Conservation (phyloP, 768 basidiomycete genomes). For the Boletus sensibilis region DNA sequence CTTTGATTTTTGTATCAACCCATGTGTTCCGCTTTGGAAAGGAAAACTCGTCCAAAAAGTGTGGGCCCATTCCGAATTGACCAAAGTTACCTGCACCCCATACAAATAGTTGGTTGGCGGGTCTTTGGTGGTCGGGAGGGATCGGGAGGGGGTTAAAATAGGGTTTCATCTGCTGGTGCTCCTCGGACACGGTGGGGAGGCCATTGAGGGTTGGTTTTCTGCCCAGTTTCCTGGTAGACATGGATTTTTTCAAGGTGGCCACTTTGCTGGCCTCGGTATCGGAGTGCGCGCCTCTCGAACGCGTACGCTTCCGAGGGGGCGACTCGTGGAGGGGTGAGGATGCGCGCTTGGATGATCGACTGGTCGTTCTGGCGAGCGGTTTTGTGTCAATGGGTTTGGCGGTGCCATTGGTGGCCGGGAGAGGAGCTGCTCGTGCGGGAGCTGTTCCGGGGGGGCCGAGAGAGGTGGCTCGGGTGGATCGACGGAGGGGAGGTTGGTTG, state of each 20-base stretch:
- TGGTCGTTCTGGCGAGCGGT: slow-evolving; percentile 21
- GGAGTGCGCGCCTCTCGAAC: slow-evolving; percentile 39
- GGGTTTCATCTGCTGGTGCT: slow-evolving; percentile 45
- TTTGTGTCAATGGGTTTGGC: slow-evolving; percentile 38
- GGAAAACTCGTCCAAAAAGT: slow-evolving; percentile 64
- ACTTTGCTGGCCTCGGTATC: slow-evolving; percentile 41
- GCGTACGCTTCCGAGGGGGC: slow-evolving; percentile 46
- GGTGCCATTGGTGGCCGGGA: slow-evolving; percentile 28
- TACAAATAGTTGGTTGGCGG: slow-evolving; percentile 72
- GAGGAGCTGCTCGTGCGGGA: slow-evolving; percentile 30
- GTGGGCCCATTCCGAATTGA: slow-evolving; percentile 89
- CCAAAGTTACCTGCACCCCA: slow-evolving; percentile 96
- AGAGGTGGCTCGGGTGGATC: slow-evolving; percentile 53
- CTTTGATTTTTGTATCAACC: slow-evolving; percentile 72
- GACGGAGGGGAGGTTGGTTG: slow-evolving; percentile 41
- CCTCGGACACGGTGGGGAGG: slow-evolving; percentile 30
- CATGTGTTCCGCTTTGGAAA: slow-evolving; percentile 77
- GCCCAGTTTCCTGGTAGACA: slow-evolving; percentile 27
- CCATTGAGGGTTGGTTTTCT: slow-evolving; percentile 34
- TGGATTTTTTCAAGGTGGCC: slow-evolving; percentile 25
- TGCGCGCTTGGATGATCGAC: slow-evolving; percentile 45
- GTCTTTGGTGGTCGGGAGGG: slow-evolving; percentile 55
- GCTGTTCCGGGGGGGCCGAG: slow-evolving; percentile 36
- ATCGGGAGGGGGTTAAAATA: slow-evolving; percentile 68
- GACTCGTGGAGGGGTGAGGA: slow-evolving; percentile 49